Evolutionary conservation across 805 yeast genomes (phyloP).

Genomic region (Clavispora carvajalis): DNA sequence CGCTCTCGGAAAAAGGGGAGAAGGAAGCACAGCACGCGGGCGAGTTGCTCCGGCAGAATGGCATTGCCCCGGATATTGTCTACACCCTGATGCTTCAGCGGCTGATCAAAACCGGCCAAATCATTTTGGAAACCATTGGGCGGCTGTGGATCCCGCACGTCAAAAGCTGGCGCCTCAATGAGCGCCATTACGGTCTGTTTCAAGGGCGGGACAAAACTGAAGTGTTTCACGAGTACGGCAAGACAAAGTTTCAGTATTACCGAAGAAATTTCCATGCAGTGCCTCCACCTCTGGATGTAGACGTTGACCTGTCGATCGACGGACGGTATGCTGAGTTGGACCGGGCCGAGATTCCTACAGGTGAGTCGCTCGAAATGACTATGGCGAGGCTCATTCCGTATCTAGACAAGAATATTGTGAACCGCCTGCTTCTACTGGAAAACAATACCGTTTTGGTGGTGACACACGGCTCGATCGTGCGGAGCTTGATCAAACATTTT

Average conservation of each 20-base stretch:
- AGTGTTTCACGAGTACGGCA: slow-evolving; percentile 30
- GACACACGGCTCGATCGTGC: slow-evolving; percentile 40
- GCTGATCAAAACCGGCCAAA: slow-evolving; percentile 37
- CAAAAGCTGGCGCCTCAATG: slow-evolving; percentile 40
- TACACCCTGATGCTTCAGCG: slow-evolving; percentile 37
- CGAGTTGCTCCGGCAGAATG: slow-evolving; percentile 23
- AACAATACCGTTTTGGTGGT: slow-evolving; percentile 32
- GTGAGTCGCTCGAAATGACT: slow-evolving; percentile 36
- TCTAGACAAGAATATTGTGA: slow-evolving; percentile 25
- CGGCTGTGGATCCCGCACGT: slow-evolving; percentile 33
- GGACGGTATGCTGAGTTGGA: slow-evolving; percentile 27
- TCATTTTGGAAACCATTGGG: slow-evolving; percentile 27
- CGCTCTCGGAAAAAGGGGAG: slow-evolving; percentile 32
- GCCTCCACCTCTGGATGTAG: slow-evolving; percentile 28
- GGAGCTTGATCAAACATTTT: slow-evolving; percentile 36
- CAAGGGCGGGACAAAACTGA: slow-evolving; percentile 37
- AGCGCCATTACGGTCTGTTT: slow-evolving; percentile 39
- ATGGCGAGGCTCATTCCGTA: slow-evolving; percentile 38
- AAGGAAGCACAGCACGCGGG: slow-evolving; percentile 37
- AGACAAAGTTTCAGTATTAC: slow-evolving; percentile 33
- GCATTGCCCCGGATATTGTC: slow-evolving; percentile 28
- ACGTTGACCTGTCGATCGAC: slow-evolving; percentile 30
- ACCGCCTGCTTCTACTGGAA: slow-evolving; percentile 17
- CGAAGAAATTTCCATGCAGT: slow-evolving; percentile 33
- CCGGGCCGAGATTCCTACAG: slow-evolving; percentile 25